A percentile compares a stretch with the other conserved stretches of the same genome.
Conservation (phyloP, 345 rosid species). For the Lepidium sativum region DNA sequence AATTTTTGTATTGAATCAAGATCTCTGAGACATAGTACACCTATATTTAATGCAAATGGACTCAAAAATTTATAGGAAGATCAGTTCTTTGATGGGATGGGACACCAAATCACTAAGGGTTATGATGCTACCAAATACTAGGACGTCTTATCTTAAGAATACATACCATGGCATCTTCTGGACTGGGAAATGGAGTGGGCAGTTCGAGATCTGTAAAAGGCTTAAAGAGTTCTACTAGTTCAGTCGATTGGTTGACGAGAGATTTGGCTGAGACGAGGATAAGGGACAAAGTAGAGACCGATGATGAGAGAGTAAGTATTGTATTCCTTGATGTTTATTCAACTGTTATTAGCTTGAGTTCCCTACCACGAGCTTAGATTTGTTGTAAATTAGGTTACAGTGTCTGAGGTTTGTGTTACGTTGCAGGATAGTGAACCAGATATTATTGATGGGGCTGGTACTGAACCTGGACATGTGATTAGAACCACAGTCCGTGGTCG, state of each 20-base stretch:
- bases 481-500: conserved; percentile 84
- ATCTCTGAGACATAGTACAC: neutral
- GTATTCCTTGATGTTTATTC: conserved; percentile 3
- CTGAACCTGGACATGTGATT: conserved; percentile 90
- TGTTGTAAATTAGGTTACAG: neutral
- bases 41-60: conserved; percentile 10
- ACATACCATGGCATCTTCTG: conserved; percentile 71
- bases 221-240: conserved; percentile 81
- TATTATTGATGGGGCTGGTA: conserved; percentile 77
- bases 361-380: neutral
- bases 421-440: conserved; percentile 94
- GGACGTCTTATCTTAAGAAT: conserved; percentile 19
- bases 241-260: conserved; percentile 91
- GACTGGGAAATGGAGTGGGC: conserved; percentile 87
- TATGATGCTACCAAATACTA: conserved; percentile 34
- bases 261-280: conserved; percentile 93
- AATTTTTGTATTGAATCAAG: neutral
- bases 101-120: conserved; percentile 24
- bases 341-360: neutral
- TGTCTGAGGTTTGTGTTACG: neutral
- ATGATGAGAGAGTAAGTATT: conserved; percentile 72
- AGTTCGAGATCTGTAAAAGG: conserved; percentile 87
- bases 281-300: conserved; percentile 72
- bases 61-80: conserved; percentile 40
- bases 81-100: conserved; percentile 36